A percentile compares a stretch with the other conserved stretches of the same genome.
phyloP scores from a whole-genome alignment of 2,329 filamentous ascomycete species.

The Alternaria alternata region DNA sequence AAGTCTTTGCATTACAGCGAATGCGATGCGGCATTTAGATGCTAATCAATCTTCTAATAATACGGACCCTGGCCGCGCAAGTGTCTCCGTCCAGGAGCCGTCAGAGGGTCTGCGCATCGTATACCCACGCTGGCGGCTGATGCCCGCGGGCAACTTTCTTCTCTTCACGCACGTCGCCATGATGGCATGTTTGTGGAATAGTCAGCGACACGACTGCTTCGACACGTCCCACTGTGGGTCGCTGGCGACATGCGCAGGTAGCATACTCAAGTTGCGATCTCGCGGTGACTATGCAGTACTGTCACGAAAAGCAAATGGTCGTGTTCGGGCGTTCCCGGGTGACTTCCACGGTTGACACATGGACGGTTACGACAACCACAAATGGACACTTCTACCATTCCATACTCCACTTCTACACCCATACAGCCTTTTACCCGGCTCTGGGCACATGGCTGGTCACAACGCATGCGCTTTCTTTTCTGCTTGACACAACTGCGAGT shows the following conservation, averaged over 20 bases:
- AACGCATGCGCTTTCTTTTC: neutral
- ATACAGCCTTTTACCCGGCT: neutral
- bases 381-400: constrained; percentile 2
- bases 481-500: neutral
- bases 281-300: neutral
- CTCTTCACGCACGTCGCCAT: neutral
- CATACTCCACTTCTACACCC: neutral
- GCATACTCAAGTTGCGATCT: neutral
- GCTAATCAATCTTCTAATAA: neutral
- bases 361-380: constrained; percentile 11
- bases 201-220: neutral
- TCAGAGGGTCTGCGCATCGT: neutral
- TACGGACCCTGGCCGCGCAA: neutral
- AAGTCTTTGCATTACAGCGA: neutral
- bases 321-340: constrained; percentile 7
- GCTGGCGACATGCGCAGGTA: neutral
- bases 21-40: constrained; percentile 2
- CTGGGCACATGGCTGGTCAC: neutral
- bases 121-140: constrained; percentile 1
- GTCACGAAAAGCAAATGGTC: constrained; percentile 3
- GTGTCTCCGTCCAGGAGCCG: neutral
- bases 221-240: neutral
- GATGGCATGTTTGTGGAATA: neutral
- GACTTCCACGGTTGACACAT: neutral
- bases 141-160: neutral